A percentile compares a stretch with the other conserved stretches of the same genome.
Conservation (phyloP, 352 stramenopile species). For the Phytophthora podocarpi region DNA sequence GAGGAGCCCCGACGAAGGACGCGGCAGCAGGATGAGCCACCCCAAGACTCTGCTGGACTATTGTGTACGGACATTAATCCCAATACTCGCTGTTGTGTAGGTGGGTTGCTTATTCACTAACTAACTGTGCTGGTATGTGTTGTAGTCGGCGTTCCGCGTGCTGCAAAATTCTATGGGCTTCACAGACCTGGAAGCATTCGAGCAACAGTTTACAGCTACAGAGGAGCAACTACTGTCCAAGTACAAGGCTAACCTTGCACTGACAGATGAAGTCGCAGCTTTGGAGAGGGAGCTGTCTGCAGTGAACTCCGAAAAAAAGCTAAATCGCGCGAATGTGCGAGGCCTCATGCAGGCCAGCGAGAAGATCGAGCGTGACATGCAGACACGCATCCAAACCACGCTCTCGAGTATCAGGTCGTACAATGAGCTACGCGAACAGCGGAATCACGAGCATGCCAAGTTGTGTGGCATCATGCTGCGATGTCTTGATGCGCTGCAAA, state of each 20-base stretch:
- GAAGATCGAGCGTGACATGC: slow-evolving; percentile 46
- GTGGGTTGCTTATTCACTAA: background rate
- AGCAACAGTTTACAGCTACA: slow-evolving; percentile 51
- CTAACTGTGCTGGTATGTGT: too few species aligned
- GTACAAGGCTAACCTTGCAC: slow-evolving; percentile 56
- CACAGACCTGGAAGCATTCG: slow-evolving; percentile 37
- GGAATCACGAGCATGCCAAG: slow-evolving; percentile 54
- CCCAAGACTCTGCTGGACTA: slow-evolving; percentile 29
- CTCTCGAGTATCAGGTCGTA: slow-evolving; percentile 45
- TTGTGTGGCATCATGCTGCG: slow-evolving; percentile 60
- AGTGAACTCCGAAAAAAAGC: slow-evolving; percentile 35
- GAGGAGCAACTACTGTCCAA: slow-evolving; percentile 73
- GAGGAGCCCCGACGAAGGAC: background rate
- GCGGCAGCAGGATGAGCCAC: background rate
- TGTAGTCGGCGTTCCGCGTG: slow-evolving; percentile 52
- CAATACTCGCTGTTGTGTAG: background rate
- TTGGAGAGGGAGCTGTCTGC: slow-evolving; percentile 42
- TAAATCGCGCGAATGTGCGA: slow-evolving; percentile 41
- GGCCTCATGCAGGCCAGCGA: slow-evolving; percentile 37
- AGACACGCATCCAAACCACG: slow-evolving; percentile 28
- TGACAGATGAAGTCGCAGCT: slow-evolving; percentile 53
- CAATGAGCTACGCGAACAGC: slow-evolving; percentile 54
- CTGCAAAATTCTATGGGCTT: slow-evolving; percentile 53
- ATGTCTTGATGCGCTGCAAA: slow-evolving; percentile 66
- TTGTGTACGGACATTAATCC: too few species aligned